phyloP scores from a whole-genome alignment of 129 eudicot species.

The Gnaphalium uliginosum region DNA sequence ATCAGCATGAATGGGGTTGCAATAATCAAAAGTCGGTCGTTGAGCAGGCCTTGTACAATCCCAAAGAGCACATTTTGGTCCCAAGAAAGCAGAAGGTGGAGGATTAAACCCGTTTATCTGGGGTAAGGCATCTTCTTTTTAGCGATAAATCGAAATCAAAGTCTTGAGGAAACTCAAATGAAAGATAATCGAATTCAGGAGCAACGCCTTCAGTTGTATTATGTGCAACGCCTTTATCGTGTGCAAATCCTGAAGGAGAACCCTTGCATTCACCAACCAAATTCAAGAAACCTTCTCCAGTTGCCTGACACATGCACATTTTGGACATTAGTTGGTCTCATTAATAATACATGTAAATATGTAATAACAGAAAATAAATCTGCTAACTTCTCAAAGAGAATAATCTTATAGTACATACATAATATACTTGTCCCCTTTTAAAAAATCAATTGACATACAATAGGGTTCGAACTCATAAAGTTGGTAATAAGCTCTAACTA shows the following conservation, averaged over 20 bases:
- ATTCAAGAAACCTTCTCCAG: constrained; percentile 44
- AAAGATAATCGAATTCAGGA: constrained; percentile 45
- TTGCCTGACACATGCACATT: constrained; percentile 7
- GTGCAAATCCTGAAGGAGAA: constrained; percentile 43
- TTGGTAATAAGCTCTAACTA: background rate
- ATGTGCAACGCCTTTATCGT: constrained; percentile 8
- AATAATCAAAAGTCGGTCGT: constrained; percentile 68
- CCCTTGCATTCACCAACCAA: constrained; percentile 54
- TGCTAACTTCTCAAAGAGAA: background rate
- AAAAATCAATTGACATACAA: background rate
- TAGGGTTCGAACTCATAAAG: background rate
- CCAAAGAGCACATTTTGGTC: constrained; percentile 99
- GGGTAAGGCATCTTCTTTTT: constrained; percentile 41
- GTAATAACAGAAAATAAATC: background rate
- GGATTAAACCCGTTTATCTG: constrained; percentile 54
- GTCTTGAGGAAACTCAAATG: constrained; percentile 54
- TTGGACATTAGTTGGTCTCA: background rate
- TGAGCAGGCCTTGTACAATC: constrained; percentile 87
- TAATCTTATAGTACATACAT: background rate
- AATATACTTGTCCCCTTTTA: no score
- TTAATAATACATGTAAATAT: background rate
- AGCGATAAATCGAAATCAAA: constrained; percentile 39
- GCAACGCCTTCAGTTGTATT: constrained; percentile 25
- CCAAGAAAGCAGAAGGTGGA: constrained; percentile 92
- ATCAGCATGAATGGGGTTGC: constrained; percentile 73